Conservation (phyloP, 768 basidiomycete species). For the Termitomyces sp. region DNA sequence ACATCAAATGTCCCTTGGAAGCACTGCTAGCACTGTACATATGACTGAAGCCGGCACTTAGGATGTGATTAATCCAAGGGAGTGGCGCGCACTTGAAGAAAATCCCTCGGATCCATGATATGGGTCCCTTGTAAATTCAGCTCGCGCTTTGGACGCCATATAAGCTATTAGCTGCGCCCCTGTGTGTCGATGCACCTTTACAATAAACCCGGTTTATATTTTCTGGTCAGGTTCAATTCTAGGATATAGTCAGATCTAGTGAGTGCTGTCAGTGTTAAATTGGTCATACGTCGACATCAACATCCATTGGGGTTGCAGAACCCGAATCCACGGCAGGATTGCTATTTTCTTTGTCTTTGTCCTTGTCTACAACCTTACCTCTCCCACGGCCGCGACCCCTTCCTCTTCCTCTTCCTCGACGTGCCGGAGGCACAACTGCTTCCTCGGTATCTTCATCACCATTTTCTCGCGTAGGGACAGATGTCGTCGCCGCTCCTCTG, state of each 20-base stretch:
- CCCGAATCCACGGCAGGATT: constrained; percentile 15
- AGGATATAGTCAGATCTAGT: neutral
- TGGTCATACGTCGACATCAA: constrained; percentile 8
- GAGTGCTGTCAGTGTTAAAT: neutral
- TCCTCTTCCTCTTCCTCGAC: constrained; percentile 26
- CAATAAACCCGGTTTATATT: neutral
- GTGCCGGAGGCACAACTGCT: constrained; percentile 22
- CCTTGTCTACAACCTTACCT: constrained; percentile 18
- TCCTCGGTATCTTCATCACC: constrained; percentile 33
- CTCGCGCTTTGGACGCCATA: neutral
- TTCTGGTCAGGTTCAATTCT: neutral
- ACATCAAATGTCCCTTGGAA: neutral
- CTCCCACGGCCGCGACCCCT: constrained; percentile 27
- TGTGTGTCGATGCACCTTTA: neutral
- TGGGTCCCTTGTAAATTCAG: neutral
- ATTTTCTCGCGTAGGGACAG: constrained; percentile 19
- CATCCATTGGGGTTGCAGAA: constrained; percentile 12
- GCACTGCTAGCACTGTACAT: neutral
- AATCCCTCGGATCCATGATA: neutral
- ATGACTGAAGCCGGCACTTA: neutral
- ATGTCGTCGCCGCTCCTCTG: constrained; percentile 16
- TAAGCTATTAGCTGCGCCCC: neutral
- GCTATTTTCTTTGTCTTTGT: constrained; percentile 25
- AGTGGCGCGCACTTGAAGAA: neutral
- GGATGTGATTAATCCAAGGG: neutral